Conservation (phyloP, 2,329 filamentous ascomycete species). For the Fusarium vanettenii region DNA sequence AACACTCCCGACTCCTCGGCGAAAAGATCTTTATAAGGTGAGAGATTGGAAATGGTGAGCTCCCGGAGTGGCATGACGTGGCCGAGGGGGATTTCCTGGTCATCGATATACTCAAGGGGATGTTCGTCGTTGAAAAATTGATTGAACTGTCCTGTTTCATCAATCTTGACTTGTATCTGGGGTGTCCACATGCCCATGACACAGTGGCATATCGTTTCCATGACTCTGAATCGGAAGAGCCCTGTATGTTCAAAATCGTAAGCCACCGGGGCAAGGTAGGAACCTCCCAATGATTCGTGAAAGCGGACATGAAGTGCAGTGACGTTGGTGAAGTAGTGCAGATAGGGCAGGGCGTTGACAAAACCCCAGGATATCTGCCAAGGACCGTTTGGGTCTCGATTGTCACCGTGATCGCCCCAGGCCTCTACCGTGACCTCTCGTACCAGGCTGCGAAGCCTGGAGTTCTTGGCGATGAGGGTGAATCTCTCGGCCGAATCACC, state of each 20-base stretch:
- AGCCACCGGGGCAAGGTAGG: not conserved
- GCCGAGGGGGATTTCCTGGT: not conserved
- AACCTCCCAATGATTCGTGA: not conserved
- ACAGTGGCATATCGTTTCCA: constrained; percentile 22
- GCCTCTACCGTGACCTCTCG: constrained; percentile 26
- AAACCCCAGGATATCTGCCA: constrained; percentile 1
- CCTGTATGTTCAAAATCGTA: not conserved
- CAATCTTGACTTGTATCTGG: not conserved
- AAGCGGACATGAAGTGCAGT: constrained; percentile 10
- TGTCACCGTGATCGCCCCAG: not conserved
- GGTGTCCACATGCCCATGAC: constrained; percentile 14
- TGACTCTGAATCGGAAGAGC: constrained; percentile 5
- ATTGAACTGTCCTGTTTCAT: not conserved
- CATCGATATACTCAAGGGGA: not conserved
- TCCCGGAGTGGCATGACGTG: constrained; percentile 6
- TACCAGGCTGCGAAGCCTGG: constrained; percentile 7
- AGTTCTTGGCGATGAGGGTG: constrained; percentile 6
- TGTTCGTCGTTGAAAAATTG: not conserved
- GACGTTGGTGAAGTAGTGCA: constrained; percentile 1
- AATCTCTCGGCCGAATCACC: constrained; percentile 18
- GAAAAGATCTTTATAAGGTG: not conserved
- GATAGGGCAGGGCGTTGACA: constrained; percentile 13
- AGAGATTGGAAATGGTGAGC: constrained; percentile 15
- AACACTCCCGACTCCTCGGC: constrained; percentile 1
- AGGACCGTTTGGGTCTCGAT: not conserved